Evolutionary conservation across 2,329 filamentous ascomycete species (phyloP).

Genomic region (Phialemoniopsis sp.): DNA sequence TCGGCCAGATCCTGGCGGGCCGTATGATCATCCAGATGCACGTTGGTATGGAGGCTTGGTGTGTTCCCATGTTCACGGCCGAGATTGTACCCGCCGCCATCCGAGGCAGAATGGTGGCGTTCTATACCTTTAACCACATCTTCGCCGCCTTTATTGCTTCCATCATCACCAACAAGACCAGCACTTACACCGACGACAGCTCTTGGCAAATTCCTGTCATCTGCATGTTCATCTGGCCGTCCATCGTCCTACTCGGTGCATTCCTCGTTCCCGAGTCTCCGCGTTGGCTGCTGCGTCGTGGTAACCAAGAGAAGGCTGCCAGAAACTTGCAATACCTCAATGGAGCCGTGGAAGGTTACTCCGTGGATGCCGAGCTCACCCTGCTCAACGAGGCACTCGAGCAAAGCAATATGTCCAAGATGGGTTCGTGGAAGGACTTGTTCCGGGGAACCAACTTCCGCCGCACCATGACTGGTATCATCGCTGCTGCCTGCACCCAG

Average conservation of each 20-base stretch:
- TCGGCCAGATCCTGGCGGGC: conserved; percentile 8
- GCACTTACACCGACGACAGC: conserved; percentile 8
- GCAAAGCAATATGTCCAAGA: neutral
- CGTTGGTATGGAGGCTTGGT: conserved; percentile 12
- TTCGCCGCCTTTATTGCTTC: conserved; percentile 13
- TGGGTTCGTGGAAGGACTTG: neutral
- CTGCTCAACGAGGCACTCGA: conserved; percentile 8
- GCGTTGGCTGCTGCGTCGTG: conserved; percentile 18
- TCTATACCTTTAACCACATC: conserved; percentile 13
- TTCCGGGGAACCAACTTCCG: conserved; percentile 1
- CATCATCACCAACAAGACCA: conserved; percentile 13
- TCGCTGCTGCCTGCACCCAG: conserved; percentile 1
- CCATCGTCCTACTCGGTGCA: conserved; percentile 8
- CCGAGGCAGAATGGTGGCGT: conserved; percentile 10
- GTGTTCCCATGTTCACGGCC: conserved; percentile 14
- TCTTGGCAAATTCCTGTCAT: conserved; percentile 14
- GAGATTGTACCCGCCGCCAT: conserved; percentile 14
- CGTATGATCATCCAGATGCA: conserved; percentile 13
- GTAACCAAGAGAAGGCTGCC: conserved; percentile 8
- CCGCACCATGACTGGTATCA: neutral
- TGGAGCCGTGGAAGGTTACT: conserved; percentile 8
- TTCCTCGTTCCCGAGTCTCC: conserved; percentile 17
- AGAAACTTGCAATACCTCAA: conserved; percentile 11
- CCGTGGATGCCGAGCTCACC: conserved; percentile 10
- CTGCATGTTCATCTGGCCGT: conserved; percentile 10